Base-by-base conservation (phyloP, 345 rosid species). In the Moricandia moricandioides region DNA sequence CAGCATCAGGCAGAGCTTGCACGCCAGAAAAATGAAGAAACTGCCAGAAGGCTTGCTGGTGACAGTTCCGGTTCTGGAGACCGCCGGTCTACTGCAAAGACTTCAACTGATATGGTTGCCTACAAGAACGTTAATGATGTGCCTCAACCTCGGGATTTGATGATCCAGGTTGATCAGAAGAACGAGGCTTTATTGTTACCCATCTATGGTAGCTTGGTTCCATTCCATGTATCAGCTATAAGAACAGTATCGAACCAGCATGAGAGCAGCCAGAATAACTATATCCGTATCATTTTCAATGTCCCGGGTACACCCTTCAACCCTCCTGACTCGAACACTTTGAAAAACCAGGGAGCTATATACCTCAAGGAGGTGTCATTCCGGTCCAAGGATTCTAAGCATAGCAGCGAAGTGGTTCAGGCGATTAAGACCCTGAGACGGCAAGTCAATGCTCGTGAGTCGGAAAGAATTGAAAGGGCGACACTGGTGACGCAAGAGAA, bases 1-100 rank as follows among this genome's bases (percentile, higher is more conserved):
- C 99, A 88, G 96, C 99, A 95, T 69, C 99, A 95, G 81, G 96
- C 97, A 18, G 99, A 95, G 78, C 89, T 95, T 74, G 99, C 99
- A 9, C 97, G 93, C 26, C 95, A 90, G 85, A 92, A 95, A 82
- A 95, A 92, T 77, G 97, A 92, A 89, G 97, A 95, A 82, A 95
- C 97, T 66, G 97, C 97, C 2, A 75, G 99, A 76, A 80, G 99
- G 71, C 97, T 95, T 82, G 96, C 97, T 67, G 97, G 97, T 73
- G 95, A 69, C 31, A 89, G 88, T 1, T 70, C 70, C 9, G 88
- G 88, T 40, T 67, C 83, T 1, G 91, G 89, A 74, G 91, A 90
- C 67, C 83, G 72, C 81, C 84, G 93, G n/a, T 74, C 83, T 69
- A 37, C 84, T 78, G 77, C 81, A 4, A 92, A 82, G 81, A 78